These are phyloP conservation scores for Candida ponderosae DNA, from an alignment of 805 yeast genomes.

Conservation along the genomic window DNA sequence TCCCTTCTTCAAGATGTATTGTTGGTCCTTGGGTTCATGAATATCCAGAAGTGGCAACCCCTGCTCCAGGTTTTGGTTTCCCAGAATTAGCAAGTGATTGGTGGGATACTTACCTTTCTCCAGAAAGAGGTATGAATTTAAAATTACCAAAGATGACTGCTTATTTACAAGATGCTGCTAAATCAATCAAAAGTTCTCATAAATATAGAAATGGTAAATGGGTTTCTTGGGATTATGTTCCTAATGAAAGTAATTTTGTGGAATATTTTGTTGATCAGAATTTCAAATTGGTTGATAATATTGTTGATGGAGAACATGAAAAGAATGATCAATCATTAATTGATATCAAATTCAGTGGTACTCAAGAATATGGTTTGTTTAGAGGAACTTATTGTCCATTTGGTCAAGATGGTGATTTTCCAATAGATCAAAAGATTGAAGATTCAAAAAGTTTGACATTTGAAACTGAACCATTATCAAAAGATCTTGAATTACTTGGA, in stretches of 20 bases:
- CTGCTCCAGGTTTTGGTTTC: constrained; percentile 36
- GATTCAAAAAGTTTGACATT: constrained; percentile 31
- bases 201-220: constrained; percentile 30
- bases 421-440: constrained; percentile 35
- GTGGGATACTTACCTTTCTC: constrained; percentile 31
- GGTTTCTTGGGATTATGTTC: constrained; percentile 22
- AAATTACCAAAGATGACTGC: constrained; percentile 29
- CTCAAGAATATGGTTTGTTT: constrained; percentile 32
- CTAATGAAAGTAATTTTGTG: constrained; percentile 9
- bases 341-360: constrained; percentile 22
- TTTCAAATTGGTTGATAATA: not conserved
- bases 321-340: constrained; percentile 1
- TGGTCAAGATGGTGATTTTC: constrained; percentile 39
- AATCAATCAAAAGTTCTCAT: constrained; percentile 28
- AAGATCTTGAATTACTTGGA: constrained; percentile 26
- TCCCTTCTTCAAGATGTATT: constrained; percentile 29
- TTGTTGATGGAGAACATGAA: not conserved
- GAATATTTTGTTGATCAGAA: constrained; percentile 3
- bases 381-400: constrained; percentile 41
- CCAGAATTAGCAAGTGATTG: constrained; percentile 33
- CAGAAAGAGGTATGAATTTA: constrained; percentile 19
- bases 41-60: constrained; percentile 39
- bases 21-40: constrained; percentile 45
- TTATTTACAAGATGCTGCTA: constrained; percentile 36
- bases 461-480: constrained; percentile 22